Evolutionary conservation across 257 asterid genomes (phyloP), one percentile per base, ranked within the genome.

Genomic region (Paraleonurus japonicus): DNA sequence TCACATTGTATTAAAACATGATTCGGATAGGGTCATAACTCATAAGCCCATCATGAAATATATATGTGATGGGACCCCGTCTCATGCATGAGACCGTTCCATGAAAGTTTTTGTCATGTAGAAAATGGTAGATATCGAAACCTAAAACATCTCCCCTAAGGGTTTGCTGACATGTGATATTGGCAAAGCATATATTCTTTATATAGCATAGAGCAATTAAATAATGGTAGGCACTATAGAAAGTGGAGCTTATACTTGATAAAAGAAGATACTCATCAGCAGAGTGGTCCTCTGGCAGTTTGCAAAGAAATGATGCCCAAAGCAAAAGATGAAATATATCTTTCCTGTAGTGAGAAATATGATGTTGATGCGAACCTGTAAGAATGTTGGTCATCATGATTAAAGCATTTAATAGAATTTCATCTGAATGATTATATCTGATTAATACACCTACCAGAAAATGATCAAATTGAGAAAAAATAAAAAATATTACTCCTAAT

Each of bases 201-300:
- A 9, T n/a, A n/a, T 43, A 13, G 37, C 67, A 50, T 60, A 59
- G 41, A 24, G 35, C n/a, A 47, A 8, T 59, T 16, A 35, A 43
- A 5, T 27, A 39, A 16, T 37, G 47, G 30, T 55, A 32, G 63
- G 69, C 45, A 47, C n/a, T 20, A 27, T 8, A 71, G 69, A 61
- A 61, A 61, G 70, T 67, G 72, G 54, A 45, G 27, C 39, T 23
- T 23, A 48, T 66, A 30, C 65, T 73, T 8, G 58, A 45, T 54
- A 48, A 47, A 61, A 69, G 43, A 6, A 51, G 65, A 59, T 60
- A 59, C 47, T 59, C 51, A 50, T 48, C 32, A 5, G 23, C 61
- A 60, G 24, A 27, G 74, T 70, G 74, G 77, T 48, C 79, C 76
- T 63, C 7, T 20, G 66, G 61, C 67, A 57, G 59, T 70, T 71